Evolutionary conservation across 2,329 filamentous ascomycete genomes (phyloP).

Genomic region (Trichophyton verrucosum): DNA sequence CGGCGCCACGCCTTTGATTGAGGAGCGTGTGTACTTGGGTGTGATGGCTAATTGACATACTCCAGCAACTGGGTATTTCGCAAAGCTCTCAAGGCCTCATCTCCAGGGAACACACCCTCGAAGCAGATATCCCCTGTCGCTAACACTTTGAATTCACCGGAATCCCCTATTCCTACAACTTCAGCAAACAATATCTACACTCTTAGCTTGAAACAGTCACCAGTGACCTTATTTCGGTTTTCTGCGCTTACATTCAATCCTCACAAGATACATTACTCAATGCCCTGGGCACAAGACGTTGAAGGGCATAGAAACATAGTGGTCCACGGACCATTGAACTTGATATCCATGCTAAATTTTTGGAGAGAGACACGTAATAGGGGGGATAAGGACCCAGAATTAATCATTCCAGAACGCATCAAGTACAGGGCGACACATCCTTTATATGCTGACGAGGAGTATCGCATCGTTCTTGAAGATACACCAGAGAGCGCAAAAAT

Average conservation of each 20-base stretch:
- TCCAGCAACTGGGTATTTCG: constrained; percentile 36
- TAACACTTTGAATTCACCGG: constrained; percentile 5
- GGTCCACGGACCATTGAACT: constrained; percentile 34
- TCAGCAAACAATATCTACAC: constrained; percentile 19
- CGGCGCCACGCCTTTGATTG: background rate
- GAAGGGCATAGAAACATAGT: constrained; percentile 34
- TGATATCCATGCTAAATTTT: constrained; percentile 33
- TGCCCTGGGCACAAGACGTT: constrained; percentile 32
- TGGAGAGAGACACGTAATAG: constrained; percentile 29
- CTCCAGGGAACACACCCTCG: constrained; percentile 4
- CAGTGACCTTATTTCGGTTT: constrained; percentile 33
- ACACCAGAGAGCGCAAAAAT: constrained; percentile 21
- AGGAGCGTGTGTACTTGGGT: background rate
- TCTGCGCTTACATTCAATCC: constrained; percentile 35
- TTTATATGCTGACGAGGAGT: constrained; percentile 38
- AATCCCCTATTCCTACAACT: constrained; percentile 14
- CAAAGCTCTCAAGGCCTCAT: constrained; percentile 23
- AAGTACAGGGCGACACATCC: constrained; percentile 39
- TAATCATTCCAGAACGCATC: constrained; percentile 31
- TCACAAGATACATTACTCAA: constrained; percentile 35
- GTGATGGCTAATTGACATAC: background rate
- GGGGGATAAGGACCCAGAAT: constrained; percentile 13
- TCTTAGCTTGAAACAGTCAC: constrained; percentile 26
- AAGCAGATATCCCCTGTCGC: constrained; percentile 3
- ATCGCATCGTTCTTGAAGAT: constrained; percentile 33